A percentile compares a stretch with the other conserved stretches of the same genome.
These are phyloP conservation scores for Collybiopsis luxurians DNA, from an alignment of 768 basidiomycete species.

Conservation along the genomic window DNA sequence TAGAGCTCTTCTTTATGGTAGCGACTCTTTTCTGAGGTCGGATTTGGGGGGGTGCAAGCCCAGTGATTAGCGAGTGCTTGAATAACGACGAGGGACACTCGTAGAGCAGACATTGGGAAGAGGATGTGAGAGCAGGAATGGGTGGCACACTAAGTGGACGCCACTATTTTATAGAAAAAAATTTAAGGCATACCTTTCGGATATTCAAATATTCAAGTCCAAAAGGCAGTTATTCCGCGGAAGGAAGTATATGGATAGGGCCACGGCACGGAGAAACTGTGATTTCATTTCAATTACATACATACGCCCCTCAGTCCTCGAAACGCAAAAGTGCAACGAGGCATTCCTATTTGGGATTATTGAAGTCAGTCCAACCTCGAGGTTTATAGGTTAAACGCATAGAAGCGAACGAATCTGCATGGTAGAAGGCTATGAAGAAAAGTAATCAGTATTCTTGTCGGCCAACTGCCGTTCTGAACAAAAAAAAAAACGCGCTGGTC, in stretches of 20 bases:
- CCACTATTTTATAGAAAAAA: slow-evolving; percentile 16
- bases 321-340: too few relatives aligned
- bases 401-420: too few relatives aligned
- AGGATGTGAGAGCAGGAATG: not conserved
- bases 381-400: too few relatives aligned
- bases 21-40: slow-evolving; percentile 44
- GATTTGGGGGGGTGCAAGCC: slow-evolving; percentile 57
- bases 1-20: slow-evolving; percentile 53
- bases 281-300: too few relatives aligned
- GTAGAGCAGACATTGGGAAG: slow-evolving; percentile 43
- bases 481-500: not conserved
- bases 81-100: slow-evolving; percentile 43
- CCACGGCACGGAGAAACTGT: too few relatives aligned
- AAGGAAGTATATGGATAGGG: too few relatives aligned
- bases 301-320: too few relatives aligned
- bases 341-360: too few relatives aligned
- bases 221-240: not conserved
- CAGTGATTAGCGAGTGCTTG: slow-evolving; percentile 51
- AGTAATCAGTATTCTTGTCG: too few relatives aligned
- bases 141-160: not conserved
- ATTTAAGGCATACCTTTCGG: not conserved
- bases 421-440: too few relatives aligned
- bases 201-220: not conserved
- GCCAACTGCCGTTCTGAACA: not conserved
- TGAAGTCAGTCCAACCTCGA: too few relatives aligned